phyloP scores from a whole-genome alignment of 345 rosid genomes.

The Eutrema japonicum region DNA sequence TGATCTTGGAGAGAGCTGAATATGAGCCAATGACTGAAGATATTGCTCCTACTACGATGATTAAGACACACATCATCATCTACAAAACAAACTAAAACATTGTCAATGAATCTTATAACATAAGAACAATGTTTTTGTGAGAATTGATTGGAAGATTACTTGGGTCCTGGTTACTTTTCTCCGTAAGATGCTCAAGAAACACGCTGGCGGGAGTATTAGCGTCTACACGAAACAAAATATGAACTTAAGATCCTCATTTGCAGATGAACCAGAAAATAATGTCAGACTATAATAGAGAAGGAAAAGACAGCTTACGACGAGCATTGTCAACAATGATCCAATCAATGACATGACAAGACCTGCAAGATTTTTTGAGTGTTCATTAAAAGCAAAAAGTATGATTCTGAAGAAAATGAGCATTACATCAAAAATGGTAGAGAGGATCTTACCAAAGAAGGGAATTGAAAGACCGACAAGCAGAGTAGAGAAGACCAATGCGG shows the following conservation, averaged over 20 bases:
- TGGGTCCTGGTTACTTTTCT: conserved; percentile 57
- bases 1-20: conserved; percentile 71
- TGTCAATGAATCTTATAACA: conserved; percentile 3
- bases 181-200: conserved; percentile 78
- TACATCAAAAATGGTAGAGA: conserved; percentile 23
- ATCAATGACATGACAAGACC: conserved; percentile 92
- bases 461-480: conserved; percentile 72
- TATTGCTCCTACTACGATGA: conserved; percentile 65
- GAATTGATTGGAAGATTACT: conserved; percentile 47
- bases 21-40: conserved; percentile 72
- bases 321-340: conserved; percentile 94
- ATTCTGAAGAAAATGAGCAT: not conserved
- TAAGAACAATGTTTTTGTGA: conserved; percentile 4
- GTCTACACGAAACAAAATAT: conserved; percentile 53
- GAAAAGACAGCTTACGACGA: conserved; percentile 65
- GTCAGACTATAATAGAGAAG: not conserved
- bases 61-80: conserved; percentile 59
- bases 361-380: conserved; percentile 41
- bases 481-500: conserved; percentile 80
- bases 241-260: conserved; percentile 3
- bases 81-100: conserved; percentile 36
- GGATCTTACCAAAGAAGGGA: conserved; percentile 82
- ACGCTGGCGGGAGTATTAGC: conserved; percentile 84
- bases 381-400: not conserved
- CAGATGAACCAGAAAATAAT: not conserved